Conservation (phyloP, 1,139 yeast genomes). For the Hansenula lynferdii region DNA sequence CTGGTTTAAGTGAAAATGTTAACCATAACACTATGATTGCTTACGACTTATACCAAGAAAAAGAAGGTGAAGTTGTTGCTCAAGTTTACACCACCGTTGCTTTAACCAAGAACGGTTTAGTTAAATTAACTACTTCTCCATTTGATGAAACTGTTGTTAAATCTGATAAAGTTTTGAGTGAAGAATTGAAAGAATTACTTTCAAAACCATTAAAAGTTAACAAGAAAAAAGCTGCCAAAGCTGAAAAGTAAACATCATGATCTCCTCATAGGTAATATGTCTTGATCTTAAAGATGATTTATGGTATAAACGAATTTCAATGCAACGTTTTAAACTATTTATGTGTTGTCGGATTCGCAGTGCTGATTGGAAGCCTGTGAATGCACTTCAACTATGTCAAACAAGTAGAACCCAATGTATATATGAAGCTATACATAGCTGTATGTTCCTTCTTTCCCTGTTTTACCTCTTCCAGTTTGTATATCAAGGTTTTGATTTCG, state of each 20-base stretch:
- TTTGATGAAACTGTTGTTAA: conserved; percentile 45
- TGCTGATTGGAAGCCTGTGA: too few species aligned
- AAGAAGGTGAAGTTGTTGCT: conserved; percentile 64
- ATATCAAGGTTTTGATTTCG: too few species aligned
- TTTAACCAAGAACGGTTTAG: conserved; percentile 67
- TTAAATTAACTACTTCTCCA: conserved; percentile 54
- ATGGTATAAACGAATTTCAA: background rate
- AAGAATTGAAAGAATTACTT: conserved; percentile 45
- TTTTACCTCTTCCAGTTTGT: too few species aligned
- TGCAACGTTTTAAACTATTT: too few species aligned
- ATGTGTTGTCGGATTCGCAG: too few species aligned
- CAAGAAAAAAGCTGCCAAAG: conserved; percentile 35
- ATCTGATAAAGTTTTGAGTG: conserved; percentile 54
- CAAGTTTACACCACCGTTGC: conserved; percentile 78
- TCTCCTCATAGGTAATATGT: too few species aligned
- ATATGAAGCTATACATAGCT: too few species aligned
- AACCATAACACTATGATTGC: conserved; percentile 67
- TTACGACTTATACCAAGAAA: conserved; percentile 66
- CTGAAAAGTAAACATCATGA: background rate
- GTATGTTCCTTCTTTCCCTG: too few species aligned
- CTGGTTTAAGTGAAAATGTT: conserved; percentile 72
- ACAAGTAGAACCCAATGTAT: too few species aligned
- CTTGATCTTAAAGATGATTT: background rate
- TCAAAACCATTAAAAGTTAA: conserved; percentile 50
- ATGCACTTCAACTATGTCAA: too few species aligned